These are phyloP conservation scores for Phytopythium delawarense DNA, from an alignment of 352 stramenopile genomes.

Conservation along the genomic window DNA sequence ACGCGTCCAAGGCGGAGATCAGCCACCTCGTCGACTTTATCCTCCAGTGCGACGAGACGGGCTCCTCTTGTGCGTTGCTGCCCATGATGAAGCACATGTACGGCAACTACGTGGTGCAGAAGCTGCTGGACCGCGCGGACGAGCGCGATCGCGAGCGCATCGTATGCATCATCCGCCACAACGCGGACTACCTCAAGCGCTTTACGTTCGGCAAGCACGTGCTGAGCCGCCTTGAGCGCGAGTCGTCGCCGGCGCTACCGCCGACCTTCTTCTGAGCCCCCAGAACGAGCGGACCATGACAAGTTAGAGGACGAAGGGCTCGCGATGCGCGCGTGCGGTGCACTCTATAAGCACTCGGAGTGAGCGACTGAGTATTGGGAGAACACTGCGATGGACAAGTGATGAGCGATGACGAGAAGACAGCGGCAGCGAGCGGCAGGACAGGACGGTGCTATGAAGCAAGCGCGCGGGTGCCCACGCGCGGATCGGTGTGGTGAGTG, in stretches of 20 bases:
- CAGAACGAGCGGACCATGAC: not conserved
- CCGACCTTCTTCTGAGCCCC: constrained; percentile 25
- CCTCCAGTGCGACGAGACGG: constrained; percentile 67
- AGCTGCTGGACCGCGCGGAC: constrained; percentile 91
- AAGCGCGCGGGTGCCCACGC: not conserved
- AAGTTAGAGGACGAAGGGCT: not conserved
- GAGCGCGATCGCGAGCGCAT: constrained; percentile 82
- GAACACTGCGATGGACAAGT: constrained; percentile 1
- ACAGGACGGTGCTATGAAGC: not conserved
- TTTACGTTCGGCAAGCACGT: constrained; percentile 94
- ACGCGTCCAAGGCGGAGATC: constrained; percentile 81
- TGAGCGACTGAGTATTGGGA: not conserved
- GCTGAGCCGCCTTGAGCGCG: constrained; percentile 51
- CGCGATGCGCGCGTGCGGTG: not conserved
- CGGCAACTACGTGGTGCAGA: constrained; percentile 96
- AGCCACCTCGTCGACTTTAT: constrained; percentile 76
- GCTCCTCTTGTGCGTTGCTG: constrained; percentile 72
- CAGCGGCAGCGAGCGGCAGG: not conserved
- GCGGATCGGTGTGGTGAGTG: constrained; percentile 2
- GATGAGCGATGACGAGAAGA: not conserved
- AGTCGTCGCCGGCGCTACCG: constrained; percentile 13
- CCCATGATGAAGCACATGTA: constrained; percentile 97
- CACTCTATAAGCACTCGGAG: not conserved
- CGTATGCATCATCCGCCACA: constrained; percentile 88
- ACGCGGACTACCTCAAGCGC: constrained; percentile 89